Conservation (phyloP, 768 basidiomycete species). For the Leccinum boreale region DNA sequence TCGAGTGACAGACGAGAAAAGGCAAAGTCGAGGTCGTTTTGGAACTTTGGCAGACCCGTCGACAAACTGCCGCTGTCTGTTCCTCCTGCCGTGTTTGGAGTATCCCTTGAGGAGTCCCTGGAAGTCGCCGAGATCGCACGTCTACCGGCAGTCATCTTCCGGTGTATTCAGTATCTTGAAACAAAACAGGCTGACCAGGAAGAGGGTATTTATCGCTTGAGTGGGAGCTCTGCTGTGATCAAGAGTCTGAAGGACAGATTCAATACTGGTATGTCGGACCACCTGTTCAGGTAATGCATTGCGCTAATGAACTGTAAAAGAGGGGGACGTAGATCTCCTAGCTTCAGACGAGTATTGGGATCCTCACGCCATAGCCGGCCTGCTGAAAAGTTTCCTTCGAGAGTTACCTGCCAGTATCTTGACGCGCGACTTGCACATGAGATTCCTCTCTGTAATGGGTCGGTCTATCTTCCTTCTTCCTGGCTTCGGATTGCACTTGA, state of each 20-base stretch:
- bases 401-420: slow-evolving; percentile 92
- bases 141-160: slow-evolving; percentile 91
- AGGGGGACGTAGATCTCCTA: slow-evolving; percentile 93
- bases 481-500: slow-evolving; percentile 6
- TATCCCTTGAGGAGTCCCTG: slow-evolving; percentile 82
- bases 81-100: slow-evolving; percentile 83
- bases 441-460: slow-evolving; percentile 94
- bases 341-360: slow-evolving; percentile 93
- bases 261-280: slow-evolving; percentile 64
- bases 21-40: slow-evolving; percentile 90
- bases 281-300: slow-evolving; percentile 2
- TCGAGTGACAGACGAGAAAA: slow-evolving; percentile 79
- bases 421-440: slow-evolving; percentile 86
- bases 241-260: slow-evolving; percentile 91
- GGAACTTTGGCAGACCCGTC: slow-evolving; percentile 79
- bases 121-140: slow-evolving; percentile 87
- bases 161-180: slow-evolving; percentile 94
- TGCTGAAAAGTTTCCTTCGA: slow-evolving; percentile 90
- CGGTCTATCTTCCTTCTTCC: slow-evolving; percentile 29
- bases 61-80: slow-evolving; percentile 39
- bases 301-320: slow-evolving; percentile 38
- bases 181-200: slow-evolving; percentile 92
- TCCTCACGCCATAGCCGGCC: slow-evolving; percentile 93
- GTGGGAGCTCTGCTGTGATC: slow-evolving; percentile 93
- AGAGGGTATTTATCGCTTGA: slow-evolving; percentile 96